These are phyloP conservation scores for Sphenostylis stenocarpa DNA, from an alignment of 306 rosid genomes.

Conservation along the genomic window DNA sequence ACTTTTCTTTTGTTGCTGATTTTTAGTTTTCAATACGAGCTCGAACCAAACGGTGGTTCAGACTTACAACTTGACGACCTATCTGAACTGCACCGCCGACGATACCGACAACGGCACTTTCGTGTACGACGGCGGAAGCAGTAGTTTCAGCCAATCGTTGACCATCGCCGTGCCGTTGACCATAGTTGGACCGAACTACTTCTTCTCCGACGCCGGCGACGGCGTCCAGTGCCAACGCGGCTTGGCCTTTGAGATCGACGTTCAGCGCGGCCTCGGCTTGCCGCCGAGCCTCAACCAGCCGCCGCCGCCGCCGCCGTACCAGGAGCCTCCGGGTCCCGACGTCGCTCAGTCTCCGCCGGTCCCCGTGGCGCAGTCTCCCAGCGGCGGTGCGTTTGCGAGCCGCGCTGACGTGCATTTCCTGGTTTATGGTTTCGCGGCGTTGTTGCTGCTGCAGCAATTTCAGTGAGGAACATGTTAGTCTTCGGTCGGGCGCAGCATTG, in stretches of 20 bases:
- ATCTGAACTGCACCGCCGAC: conserved; percentile 56
- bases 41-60: conserved; percentile 80
- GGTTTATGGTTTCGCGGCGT: conserved; percentile 12
- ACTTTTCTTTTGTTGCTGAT: neutral
- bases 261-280: conserved; percentile 67
- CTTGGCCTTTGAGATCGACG: conserved; percentile 69
- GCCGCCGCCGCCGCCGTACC: conserved; percentile 89
- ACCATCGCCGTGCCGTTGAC: conserved; percentile 62
- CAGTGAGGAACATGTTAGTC: neutral
- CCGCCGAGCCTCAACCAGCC: conserved; percentile 88
- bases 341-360: conserved; percentile 47
- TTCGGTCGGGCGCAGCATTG: neutral
- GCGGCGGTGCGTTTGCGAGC: conserved; percentile 26
- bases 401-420: conserved; percentile 30
- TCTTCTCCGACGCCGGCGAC: conserved; percentile 63
- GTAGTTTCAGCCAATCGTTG: conserved; percentile 42
- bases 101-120: conserved; percentile 56
- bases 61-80: conserved; percentile 63
- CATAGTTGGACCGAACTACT: conserved; percentile 58
- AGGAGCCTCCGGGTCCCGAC: conserved; percentile 55
- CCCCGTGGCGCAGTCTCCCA: conserved; percentile 21
- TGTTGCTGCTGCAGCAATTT: conserved; percentile 17
- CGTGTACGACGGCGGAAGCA: conserved; percentile 45
- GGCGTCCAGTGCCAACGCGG: conserved; percentile 71
- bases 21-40: conserved; percentile 71